Evolutionary conservation across 306 rosid species (phyloP), one percentile per base, ranked within the genome.

Genomic region (Mimosa pudica): DNA sequence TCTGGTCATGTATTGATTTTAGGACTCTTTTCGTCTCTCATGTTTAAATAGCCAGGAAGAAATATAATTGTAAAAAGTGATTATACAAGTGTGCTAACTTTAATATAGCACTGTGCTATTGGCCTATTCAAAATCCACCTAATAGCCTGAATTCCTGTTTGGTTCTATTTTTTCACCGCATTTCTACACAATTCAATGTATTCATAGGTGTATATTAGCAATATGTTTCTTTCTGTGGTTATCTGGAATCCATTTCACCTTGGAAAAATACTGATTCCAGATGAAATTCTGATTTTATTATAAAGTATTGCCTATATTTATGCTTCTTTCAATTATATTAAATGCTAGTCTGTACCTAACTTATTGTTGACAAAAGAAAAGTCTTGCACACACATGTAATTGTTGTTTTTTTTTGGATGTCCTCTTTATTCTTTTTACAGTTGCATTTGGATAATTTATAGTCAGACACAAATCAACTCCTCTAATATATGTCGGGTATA

Each of bases 361-460:
- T 38, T 38, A 38, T 38, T 38, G 42, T 38, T 38, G 5, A 5
- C 42, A 38, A 38, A 38, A 38, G 42, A 5, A 38, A 38, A 38
- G 5, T 2, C 4, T 38, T 5, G 0, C 5, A 38, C 42, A 38
- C 42, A 38, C 42, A 38, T 5, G 0, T 38, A 17, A 51, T 41
- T 52, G 60, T 58, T 67, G n/a, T 24, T 24, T 44, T 60, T 38
- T 35, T 72, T 57, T 73, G 46, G 30, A 16, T 62, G 20, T 82
- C 48, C 32, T 79, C 10, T 69, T 82, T 79, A 35, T 58, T 82
- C 67, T 72, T 51, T 79, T 80, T 61, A 38, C 94, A 95, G 99
- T 94, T 47, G 93, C 99, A 58, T 89, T 95, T 64, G 98, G 99
- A 66, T 94, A 91, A 83, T 93, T 98, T 38, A 89, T 95, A 16